Conservation (phyloP, 441 rosid genomes). For the Croton laevigatus region DNA sequence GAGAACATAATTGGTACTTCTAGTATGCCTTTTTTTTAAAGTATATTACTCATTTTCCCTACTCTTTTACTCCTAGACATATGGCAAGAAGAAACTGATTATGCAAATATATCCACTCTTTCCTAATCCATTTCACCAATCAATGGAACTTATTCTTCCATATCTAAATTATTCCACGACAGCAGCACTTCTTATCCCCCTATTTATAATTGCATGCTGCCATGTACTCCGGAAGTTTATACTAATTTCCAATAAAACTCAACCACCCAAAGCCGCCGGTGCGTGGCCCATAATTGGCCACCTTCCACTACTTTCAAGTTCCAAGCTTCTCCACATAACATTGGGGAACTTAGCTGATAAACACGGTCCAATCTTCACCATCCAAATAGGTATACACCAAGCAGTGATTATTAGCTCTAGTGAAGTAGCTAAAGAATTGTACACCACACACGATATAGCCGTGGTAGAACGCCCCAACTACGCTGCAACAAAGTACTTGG, state of each 20-base stretch:
- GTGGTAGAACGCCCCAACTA: slow-evolving; percentile 15
- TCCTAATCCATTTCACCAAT: not conserved
- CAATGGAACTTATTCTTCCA: not conserved
- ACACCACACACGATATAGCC: slow-evolving; percentile 22
- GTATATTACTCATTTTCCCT: too few relatives aligned
- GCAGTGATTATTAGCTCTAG: slow-evolving; percentile 20
- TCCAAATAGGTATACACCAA: slow-evolving; percentile 15
- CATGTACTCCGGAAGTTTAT: not conserved
- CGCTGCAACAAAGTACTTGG: slow-evolving; percentile 10
- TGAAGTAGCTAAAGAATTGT: slow-evolving; percentile 27
- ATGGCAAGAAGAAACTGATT: too few relatives aligned
- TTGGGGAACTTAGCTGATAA: slow-evolving; percentile 24
- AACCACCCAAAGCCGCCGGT: not conserved
- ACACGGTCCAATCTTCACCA: slow-evolving; percentile 22
- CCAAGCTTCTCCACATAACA: slow-evolving; percentile 12
- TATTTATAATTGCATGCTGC: not conserved
- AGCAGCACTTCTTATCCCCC: not conserved
- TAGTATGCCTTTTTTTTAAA: too few relatives aligned
- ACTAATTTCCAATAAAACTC: not conserved
- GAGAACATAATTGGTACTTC: too few relatives aligned
- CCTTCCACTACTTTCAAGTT: slow-evolving; percentile 21
- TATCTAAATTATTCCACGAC: not conserved
- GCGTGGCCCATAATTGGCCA: slow-evolving; percentile 24
- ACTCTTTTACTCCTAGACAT: too few relatives aligned
- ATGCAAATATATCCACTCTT: too few relatives aligned